Evolutionary conservation across 2,329 filamentous ascomycete genomes (phyloP), one percentile per base, ranked within the genome.

Genomic region (Colletotrichum sp.): DNA sequence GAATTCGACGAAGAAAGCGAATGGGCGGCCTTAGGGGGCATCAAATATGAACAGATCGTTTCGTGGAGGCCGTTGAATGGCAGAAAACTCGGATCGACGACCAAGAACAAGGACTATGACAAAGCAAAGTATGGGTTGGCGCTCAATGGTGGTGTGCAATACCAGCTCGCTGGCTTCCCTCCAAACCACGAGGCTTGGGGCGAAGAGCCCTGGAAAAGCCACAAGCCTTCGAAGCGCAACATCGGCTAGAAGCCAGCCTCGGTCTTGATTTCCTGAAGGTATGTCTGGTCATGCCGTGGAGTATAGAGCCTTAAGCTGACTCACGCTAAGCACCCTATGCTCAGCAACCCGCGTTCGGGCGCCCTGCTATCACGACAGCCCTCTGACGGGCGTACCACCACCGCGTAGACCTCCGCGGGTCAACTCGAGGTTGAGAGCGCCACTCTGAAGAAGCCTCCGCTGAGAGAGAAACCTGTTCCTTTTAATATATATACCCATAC

Each of bases 401-500:
- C n/a, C 0, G n/a, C 10, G 44, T 13, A 21, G 10, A 52, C n/a
- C 44, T 52, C 10, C 0, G 44, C 12, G 2, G n/a, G n/a, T 13
- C 2, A 21, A 0, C n/a, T 21, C 0, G 44, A 21, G 0, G 44
- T 5, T 52, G n/a, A 13, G n/a, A 52, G 1, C 10, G 13, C 6
- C 44, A 21, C 10, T 21, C 0, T 52, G 44, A 0, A 52, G 44
- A 52, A 21, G 10, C n/a, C n/a, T 21, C n/a, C n/a, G 0, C n/a
- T 49, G 0, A 18, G 39, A n/a, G 1, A 44, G 39, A 6, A 44
- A 4, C 39, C 18, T 12, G 18, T n/a, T n/a, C n/a, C n/a, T n/a
- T n/a, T n/a, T n/a, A n/a, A 34, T 7, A 8, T 36, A 36, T 36
- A 15, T 1, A 4, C 34, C 13, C 34, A 36, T 15, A 2, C 3